These are phyloP conservation scores for Fusarium sororula DNA, from an alignment of 2,329 filamentous ascomycete genomes.

Conservation along the genomic window DNA sequence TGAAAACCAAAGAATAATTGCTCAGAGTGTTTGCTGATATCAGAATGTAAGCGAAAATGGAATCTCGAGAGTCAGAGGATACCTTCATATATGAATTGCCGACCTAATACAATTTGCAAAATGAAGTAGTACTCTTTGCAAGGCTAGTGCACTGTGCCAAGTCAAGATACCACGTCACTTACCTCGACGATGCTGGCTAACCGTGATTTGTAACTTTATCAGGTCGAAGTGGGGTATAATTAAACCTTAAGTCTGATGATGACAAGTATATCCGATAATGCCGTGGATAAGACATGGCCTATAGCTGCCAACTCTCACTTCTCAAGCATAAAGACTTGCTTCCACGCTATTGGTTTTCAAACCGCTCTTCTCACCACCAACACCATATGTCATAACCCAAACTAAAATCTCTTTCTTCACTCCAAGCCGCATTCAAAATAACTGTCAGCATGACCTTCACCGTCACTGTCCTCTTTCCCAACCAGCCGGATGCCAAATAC, in stretches of 20 bases:
- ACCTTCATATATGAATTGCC: background rate
- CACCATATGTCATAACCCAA: too few species aligned
- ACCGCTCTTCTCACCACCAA: background rate
- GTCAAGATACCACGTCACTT: background rate
- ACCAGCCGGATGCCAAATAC: background rate
- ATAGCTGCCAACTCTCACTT: background rate
- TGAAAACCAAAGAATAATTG: accelerated
- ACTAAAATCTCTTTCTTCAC: background rate
- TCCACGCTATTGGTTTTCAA: background rate
- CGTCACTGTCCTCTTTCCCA: background rate
- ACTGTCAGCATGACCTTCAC: background rate
- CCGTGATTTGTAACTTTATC: background rate
- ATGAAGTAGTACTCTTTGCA: background rate
- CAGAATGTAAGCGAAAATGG: background rate
- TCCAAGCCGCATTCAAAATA: background rate
- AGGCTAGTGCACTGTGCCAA: background rate
- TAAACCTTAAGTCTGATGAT: background rate
- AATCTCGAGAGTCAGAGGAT: background rate
- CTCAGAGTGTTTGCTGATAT: background rate
- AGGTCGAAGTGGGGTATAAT: background rate
- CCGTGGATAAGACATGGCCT: background rate
- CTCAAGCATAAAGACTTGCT: background rate
- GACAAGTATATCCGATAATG: background rate
- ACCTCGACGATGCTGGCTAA: background rate
- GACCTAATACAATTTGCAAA: background rate